Percentiles rank a stretch among this genome's conserved stretches.
These are phyloP conservation scores for Penicillium sp. DNA, from an alignment of 2,329 filamentous ascomycete genomes.

Conservation along the genomic window DNA sequence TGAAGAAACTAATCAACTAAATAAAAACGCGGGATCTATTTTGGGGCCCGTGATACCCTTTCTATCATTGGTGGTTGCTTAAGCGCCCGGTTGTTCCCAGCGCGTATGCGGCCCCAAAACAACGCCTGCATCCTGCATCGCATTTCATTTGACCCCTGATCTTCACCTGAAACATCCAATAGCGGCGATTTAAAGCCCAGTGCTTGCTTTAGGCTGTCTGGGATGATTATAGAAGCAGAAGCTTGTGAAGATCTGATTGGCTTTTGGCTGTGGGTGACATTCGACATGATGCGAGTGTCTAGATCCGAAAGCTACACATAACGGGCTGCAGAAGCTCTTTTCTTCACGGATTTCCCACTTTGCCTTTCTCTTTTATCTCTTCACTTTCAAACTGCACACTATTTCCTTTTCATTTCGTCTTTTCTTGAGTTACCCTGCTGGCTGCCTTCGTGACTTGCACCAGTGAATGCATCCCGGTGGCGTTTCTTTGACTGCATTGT, in stretches of 20 bases:
- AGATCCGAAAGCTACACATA: neutral
- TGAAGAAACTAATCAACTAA: neutral
- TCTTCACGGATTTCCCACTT: neutral
- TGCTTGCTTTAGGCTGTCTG: conserved; percentile 12
- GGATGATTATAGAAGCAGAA: conserved; percentile 14
- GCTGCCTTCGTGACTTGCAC: neutral
- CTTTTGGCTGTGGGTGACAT: neutral
- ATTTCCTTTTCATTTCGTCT: neutral
- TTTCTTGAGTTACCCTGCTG: neutral
- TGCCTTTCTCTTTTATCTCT: neutral
- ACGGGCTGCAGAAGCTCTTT: conserved; percentile 9
- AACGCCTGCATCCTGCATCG: conserved; percentile 1
- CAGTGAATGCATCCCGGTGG: conserved; percentile 13
- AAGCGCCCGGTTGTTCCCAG: conserved; percentile 20
- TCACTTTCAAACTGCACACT: neutral
- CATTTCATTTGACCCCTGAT: conserved; percentile 5
- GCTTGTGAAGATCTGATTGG: conserved; percentile 12
- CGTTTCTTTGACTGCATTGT: conserved; percentile 19
- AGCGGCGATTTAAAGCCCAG: neutral
- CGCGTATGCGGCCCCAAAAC: conserved; percentile 17
- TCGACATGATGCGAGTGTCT: neutral
- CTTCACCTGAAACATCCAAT: conserved; percentile 1
- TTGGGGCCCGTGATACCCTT: neutral
- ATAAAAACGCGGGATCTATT: conserved; percentile 13
- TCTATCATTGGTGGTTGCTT: conserved; percentile 6